phyloP scores from a whole-genome alignment of 2,329 filamentous ascomycete genomes.

The Cladosporium sp. region DNA sequence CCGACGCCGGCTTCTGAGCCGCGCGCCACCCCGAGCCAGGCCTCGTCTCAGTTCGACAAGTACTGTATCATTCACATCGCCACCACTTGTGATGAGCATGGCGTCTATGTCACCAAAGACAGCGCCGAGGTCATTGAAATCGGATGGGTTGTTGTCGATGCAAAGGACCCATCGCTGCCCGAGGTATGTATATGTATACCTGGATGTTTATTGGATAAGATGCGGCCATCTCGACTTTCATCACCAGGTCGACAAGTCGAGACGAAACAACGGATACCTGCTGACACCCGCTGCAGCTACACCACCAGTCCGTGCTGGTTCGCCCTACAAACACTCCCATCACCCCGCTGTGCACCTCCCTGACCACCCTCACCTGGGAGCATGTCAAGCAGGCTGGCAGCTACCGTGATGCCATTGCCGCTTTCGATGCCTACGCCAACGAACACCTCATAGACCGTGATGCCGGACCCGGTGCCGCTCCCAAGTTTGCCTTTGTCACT shows the following conservation, averaged over 20 bases:
- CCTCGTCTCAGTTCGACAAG: conserved; percentile 61
- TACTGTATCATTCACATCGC: conserved; percentile 98
- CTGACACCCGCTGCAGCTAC: conserved; percentile 57
- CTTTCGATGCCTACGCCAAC: conserved; percentile 88
- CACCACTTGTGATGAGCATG: conserved; percentile 98
- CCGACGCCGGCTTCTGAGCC: conserved; percentile 17
- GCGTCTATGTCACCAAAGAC: conserved; percentile 98
- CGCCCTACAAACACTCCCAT: conserved; percentile 99
- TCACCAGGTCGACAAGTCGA: not conserved
- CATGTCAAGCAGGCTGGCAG: conserved; percentile 96
- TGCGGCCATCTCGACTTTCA: not conserved
- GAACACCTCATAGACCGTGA: conserved; percentile 90
- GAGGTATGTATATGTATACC: conserved; percentile 26
- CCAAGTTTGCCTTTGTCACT: conserved; percentile 95
- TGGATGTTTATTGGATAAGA: too few relatives aligned
- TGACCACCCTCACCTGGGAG: conserved; percentile 98
- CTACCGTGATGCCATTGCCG: conserved; percentile 93
- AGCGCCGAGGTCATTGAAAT: conserved; percentile 99
- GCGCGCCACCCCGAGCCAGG: conserved; percentile 30
- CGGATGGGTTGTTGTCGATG: conserved; percentile 75
- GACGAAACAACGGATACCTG: conserved; percentile 4
- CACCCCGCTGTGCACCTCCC: conserved; percentile 94
- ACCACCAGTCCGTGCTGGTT: conserved; percentile 92
- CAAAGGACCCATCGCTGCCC: conserved; percentile 29
- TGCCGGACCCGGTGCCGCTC: conserved; percentile 43